Evolutionary conservation across 805 yeast genomes (phyloP).

Genomic region (Kodamaea nitidulidarum): DNA sequence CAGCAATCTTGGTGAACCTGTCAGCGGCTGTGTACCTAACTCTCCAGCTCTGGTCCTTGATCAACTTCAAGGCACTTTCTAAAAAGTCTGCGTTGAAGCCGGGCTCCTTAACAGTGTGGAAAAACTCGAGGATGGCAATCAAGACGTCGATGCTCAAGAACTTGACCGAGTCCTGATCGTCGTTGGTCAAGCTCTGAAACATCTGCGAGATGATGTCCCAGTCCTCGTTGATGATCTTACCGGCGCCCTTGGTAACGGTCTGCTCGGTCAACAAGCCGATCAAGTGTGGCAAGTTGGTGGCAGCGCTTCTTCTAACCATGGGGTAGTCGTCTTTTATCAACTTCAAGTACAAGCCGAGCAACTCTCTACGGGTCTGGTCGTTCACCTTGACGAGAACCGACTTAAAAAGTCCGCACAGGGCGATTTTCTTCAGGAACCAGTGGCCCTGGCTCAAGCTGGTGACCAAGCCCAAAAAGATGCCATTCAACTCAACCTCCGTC

Average conservation of each 20-base stretch:
- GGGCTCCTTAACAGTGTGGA: conserved; percentile 53
- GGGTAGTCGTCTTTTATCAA: conserved; percentile 90
- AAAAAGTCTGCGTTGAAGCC: conserved; percentile 62
- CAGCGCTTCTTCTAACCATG: conserved; percentile 96
- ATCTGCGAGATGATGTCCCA: conserved; percentile 77
- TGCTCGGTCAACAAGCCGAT: conserved; percentile 53
- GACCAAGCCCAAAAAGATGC: conserved; percentile 70
- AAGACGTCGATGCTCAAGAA: conserved; percentile 84
- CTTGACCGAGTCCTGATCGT: conserved; percentile 93
- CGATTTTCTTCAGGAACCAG: conserved; percentile 92
- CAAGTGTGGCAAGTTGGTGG: conserved; percentile 71
- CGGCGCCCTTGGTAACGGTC: conserved; percentile 22
- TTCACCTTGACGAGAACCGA: conserved; percentile 60
- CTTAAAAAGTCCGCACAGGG: conserved; percentile 85
- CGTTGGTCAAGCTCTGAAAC: conserved; percentile 74
- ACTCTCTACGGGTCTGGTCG: conserved; percentile 50
- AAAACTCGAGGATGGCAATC: conserved; percentile 71
- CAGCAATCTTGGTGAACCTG: conserved; percentile 70
- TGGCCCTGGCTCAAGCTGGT: conserved; percentile 77
- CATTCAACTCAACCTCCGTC: conserved; percentile 57
- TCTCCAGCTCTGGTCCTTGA: conserved; percentile 93
- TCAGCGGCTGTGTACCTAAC: conserved; percentile 99
- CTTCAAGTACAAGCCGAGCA: conserved; percentile 64
- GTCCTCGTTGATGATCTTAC: conserved; percentile 51
- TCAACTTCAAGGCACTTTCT: conserved; percentile 62